Conservation (phyloP, 2,329 filamentous ascomycete genomes). For the Colletotrichum chlorophyti region DNA sequence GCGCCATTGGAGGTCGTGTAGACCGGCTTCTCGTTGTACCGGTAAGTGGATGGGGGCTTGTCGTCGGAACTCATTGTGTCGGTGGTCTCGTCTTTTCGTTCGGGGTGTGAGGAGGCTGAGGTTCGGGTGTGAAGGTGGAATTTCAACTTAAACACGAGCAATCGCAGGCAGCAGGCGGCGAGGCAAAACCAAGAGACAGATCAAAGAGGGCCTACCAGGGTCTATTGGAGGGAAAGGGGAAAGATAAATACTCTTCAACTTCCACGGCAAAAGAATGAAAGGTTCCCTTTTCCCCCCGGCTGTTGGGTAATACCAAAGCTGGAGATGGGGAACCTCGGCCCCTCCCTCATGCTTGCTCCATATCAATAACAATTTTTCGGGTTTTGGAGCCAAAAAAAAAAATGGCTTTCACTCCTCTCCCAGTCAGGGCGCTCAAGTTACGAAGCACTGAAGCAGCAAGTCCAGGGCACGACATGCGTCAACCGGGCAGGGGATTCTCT, state of each 20-base stretch:
- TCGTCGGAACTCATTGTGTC: constrained; percentile 50
- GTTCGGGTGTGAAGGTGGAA: background rate
- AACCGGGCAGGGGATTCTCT: constrained; percentile 1
- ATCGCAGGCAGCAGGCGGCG: constrained; percentile 5
- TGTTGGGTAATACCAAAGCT: constrained; percentile 3
- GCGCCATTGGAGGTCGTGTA: constrained; percentile 68
- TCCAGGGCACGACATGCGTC: constrained; percentile 23
- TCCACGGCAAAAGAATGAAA: constrained; percentile 6
- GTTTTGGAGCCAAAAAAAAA: background rate
- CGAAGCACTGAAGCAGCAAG: constrained; percentile 26
- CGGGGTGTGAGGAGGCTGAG: background rate
- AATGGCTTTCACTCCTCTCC: constrained; percentile 10
- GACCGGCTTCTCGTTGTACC: constrained; percentile 63
- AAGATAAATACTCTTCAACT: constrained; percentile 14
- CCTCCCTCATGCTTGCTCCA: constrained; percentile 8
- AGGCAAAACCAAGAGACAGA: constrained; percentile 13
- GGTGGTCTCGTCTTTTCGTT: constrained; percentile 10
- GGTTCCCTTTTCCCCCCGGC: no score
- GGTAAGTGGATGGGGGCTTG: constrained; percentile 52
- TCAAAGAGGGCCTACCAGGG: background rate
- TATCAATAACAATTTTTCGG: constrained; percentile 15
- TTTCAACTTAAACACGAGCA: background rate
- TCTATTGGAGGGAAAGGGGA: constrained; percentile 6
- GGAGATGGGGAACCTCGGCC: constrained; percentile 20
- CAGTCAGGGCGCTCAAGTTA: constrained; percentile 23